Evolutionary conservation across 2,329 filamentous ascomycete genomes (phyloP), one percentile per base, ranked within the genome.

Genomic region (Aspergillus vadensis): DNA sequence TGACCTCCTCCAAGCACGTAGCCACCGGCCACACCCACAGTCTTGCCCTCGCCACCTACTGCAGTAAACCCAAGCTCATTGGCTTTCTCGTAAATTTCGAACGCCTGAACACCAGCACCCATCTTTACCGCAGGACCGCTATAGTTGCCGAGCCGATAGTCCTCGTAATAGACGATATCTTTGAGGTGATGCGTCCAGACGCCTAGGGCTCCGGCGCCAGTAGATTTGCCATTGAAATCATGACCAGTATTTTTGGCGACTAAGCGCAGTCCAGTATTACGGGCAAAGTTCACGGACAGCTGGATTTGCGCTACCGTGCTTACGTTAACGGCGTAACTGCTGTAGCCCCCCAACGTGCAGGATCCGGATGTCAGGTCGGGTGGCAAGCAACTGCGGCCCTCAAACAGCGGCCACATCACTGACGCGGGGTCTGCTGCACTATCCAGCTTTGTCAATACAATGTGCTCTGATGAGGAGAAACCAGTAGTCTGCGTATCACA

Each of bases 1-100:
- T 87, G 85, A 0, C 87, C 86, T 14, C 85, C 86, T 5, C 85
- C 86, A 65, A 86, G 84, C 3, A 80, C 80, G 64, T 83, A 89
- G 0, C 86, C 86, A 30, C 86, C 86, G 0, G 83, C 81, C 10
- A 86, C 67, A 8, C 85, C 85, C 5, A 88, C 85, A 0, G 82
- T 83, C 15, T 79, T 79, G 6, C 64, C 55, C 1, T 79, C 79
- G 3, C 85, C 86, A 0, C 82, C 83, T 0, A 88, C 80, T 4
- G 85, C 74, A 0, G 78, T 80, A 32, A 84, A 73, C 55, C 81
- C 79, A 63, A 77, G 66, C 9, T 76, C 69, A 54, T 80, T 72
- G 0, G 83, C 77, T n/a, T 75, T 71, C 0, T 75, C 66, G 60
- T 85, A 82, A 1, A 83, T 68, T 6, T 83, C 77, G 32, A 68